These are phyloP conservation scores for Exserohilum rostratum DNA, from an alignment of 2,329 filamentous ascomycete species.

Conservation along the genomic window DNA sequence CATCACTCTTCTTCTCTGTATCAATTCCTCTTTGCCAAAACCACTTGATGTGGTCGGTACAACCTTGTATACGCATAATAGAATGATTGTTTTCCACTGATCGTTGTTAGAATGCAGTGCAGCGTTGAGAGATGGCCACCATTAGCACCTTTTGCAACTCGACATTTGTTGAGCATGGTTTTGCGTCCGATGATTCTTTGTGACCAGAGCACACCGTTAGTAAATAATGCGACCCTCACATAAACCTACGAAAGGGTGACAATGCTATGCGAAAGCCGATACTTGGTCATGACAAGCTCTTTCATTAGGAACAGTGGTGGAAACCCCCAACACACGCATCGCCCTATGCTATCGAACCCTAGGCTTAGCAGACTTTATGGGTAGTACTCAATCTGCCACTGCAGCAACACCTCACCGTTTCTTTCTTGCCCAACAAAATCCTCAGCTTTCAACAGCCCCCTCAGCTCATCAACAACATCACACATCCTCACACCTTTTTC, in stretches of 20 bases:
- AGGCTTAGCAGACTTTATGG: background rate
- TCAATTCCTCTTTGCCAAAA: background rate
- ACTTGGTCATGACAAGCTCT: too few species aligned
- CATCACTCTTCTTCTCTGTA: background rate
- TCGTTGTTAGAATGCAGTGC: too few species aligned
- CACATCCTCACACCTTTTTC: slow-evolving; percentile 14
- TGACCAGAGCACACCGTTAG: too few species aligned
- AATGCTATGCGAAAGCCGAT: too few species aligned
- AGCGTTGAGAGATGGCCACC: too few species aligned
- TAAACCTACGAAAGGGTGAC: too few species aligned
- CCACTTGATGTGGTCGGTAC: background rate
- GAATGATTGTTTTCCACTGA: background rate
- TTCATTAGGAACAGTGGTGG: background rate
- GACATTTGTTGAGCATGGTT: too few species aligned
- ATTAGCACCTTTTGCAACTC: too few species aligned
- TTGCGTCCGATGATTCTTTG: too few species aligned
- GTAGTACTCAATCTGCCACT: slow-evolving; percentile 9
- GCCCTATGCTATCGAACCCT: background rate
- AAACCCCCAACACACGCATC: background rate
- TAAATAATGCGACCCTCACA: too few species aligned
- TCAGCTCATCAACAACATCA: slow-evolving; percentile 20
- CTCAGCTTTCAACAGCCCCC: slow-evolving; percentile 2
- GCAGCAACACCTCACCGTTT: slow-evolving; percentile 9
- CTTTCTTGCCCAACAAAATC: background rate
- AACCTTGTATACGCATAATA: background rate